A percentile compares a stretch with the other conserved stretches of the same genome.
These are phyloP conservation scores for Phytopythium oedochilum DNA, from an alignment of 352 stramenopile species.

Conservation along the genomic window DNA sequence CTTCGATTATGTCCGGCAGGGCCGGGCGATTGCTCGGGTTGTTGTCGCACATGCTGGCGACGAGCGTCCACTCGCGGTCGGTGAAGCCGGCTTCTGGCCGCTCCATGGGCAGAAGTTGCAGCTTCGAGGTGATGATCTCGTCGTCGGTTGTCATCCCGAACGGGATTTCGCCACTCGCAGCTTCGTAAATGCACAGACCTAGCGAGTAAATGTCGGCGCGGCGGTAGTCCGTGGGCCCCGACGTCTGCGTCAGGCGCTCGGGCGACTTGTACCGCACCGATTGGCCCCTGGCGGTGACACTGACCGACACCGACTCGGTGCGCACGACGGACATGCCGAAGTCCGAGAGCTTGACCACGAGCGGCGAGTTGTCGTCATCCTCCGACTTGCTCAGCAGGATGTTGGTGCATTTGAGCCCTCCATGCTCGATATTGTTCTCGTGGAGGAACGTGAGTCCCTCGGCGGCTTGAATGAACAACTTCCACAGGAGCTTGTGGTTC, in stretches of 20 bases:
- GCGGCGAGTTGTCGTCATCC: slow-evolving; percentile 7
- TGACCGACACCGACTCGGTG: not conserved
- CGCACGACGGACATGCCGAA: slow-evolving; percentile 2
- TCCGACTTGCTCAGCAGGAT: slow-evolving; percentile 16
- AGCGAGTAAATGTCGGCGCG: slow-evolving; percentile 21
- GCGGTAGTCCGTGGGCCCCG: not conserved
- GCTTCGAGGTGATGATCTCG: slow-evolving; percentile 6
- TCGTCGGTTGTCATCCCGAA: slow-evolving; percentile 7
- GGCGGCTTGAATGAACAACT: slow-evolving; percentile 4
- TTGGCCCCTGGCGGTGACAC: not conserved
- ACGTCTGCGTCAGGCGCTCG: not conserved
- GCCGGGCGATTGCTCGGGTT: not conserved
- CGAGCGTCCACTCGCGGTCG: not conserved
- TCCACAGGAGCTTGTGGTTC: slow-evolving; percentile 4
- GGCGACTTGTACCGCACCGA: slow-evolving; percentile 1
- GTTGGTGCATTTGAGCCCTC: slow-evolving; percentile 28
- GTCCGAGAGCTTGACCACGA: slow-evolving; percentile 6
- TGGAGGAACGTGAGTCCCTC: slow-evolving; percentile 35
- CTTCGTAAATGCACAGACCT: slow-evolving; percentile 23
- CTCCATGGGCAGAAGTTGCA: not conserved
- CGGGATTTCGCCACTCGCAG: slow-evolving; percentile 6
- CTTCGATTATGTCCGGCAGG: not conserved
- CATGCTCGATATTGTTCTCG: slow-evolving; percentile 23
- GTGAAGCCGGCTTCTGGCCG: not conserved
- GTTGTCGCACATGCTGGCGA: not conserved